Evolutionary conservation across 495 filamentous ascomycete species (phyloP).

Genomic region (Thozetella sp.): DNA sequence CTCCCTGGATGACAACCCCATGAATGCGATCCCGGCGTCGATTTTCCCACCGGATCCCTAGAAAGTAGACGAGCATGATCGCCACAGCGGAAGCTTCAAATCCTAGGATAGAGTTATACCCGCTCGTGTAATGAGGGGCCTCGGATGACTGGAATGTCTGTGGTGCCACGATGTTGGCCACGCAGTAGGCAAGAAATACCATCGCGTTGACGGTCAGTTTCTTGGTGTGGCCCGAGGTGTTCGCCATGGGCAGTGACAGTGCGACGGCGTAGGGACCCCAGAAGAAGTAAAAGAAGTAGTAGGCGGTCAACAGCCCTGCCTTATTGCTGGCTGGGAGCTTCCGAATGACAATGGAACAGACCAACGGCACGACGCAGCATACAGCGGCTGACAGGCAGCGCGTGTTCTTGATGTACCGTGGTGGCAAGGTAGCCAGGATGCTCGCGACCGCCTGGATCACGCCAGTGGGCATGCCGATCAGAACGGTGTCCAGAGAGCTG

Average conservation of each 20-base stretch:
- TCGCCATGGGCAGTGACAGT: constrained; percentile 6
- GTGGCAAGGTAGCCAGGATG: neutral
- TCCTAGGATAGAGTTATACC: neutral
- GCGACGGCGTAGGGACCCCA: constrained; percentile 5
- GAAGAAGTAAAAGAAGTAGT: constrained; percentile 12
- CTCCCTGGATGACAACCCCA: neutral
- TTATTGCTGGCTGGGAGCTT: constrained; percentile 16
- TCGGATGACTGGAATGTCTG: neutral
- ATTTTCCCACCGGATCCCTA: neutral
- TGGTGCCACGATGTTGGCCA: neutral
- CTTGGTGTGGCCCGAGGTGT: constrained; percentile 7
- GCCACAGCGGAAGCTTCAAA: neutral
- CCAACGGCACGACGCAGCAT: constrained; percentile 17
- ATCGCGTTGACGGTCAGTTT: constrained; percentile 5
- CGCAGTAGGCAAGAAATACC: constrained; percentile 1
- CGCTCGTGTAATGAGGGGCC: neutral
- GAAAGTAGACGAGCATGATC: neutral
- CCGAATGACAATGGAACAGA: constrained; percentile 15
- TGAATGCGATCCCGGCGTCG: neutral
- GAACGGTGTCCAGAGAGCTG: constrained; percentile 15
- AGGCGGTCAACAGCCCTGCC: constrained; percentile 11
- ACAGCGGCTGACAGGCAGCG: constrained; percentile 16
- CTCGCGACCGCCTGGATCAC: constrained; percentile 13
- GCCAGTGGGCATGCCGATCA: constrained; percentile 20
- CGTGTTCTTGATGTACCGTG: constrained; percentile 8